Conservation (phyloP, 352 stramenopile genomes). For the Globisporangium polare region DNA sequence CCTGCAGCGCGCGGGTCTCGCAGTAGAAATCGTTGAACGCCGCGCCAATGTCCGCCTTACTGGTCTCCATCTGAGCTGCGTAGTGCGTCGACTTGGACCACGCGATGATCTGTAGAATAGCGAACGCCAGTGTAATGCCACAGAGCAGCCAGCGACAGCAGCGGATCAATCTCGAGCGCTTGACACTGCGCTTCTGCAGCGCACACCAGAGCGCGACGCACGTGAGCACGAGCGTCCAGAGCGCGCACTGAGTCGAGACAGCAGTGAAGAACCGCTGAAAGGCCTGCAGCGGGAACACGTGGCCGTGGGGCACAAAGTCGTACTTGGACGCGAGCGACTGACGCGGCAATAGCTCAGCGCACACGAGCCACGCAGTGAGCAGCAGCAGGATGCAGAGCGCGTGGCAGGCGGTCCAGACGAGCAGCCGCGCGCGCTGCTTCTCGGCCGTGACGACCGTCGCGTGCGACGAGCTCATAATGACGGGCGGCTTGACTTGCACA, state of each 20-base stretch:
- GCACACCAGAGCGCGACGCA: not conserved
- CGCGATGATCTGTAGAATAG: slow-evolving; percentile 7
- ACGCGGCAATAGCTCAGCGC: not conserved
- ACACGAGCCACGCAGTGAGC: slow-evolving; percentile 4
- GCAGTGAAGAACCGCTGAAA: not conserved
- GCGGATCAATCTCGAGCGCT: not conserved
- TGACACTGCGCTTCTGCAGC: not conserved
- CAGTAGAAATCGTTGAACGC: slow-evolving; percentile 20
- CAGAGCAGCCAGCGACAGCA: slow-evolving; percentile 4
- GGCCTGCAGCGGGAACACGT: not conserved
- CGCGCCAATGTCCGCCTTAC: slow-evolving; percentile 3
- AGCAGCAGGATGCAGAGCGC: not conserved
- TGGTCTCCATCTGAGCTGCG: not conserved
- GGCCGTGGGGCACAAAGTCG: slow-evolving; percentile 1
- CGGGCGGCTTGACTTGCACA: no score
- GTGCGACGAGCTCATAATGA: not conserved
- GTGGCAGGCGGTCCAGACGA: not conserved
- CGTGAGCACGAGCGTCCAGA: slow-evolving; percentile 8
- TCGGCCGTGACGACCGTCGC: slow-evolving; percentile 5
- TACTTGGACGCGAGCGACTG: slow-evolving; percentile 1
- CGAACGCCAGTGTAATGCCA: not conserved
- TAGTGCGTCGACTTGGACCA: slow-evolving; percentile 15
- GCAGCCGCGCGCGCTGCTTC: not conserved
- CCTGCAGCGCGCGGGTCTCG: slow-evolving; percentile 16
- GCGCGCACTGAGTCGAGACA: not conserved